Conservation (phyloP, 2,329 filamentous ascomycete species). For the Pezicula radicicola region DNA sequence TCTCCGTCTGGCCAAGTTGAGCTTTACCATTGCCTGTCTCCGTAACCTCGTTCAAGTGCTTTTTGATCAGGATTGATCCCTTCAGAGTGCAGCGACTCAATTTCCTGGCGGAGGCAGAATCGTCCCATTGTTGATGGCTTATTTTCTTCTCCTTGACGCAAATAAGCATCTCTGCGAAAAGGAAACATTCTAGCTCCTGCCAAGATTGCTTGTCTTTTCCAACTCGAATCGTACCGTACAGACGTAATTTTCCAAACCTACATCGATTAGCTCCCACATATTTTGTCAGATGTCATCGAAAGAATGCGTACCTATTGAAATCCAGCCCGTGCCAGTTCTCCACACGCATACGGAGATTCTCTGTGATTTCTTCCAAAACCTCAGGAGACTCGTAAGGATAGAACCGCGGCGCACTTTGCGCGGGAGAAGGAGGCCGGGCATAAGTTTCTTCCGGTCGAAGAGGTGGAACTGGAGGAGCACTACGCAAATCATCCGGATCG, state of each 20-base stretch:
- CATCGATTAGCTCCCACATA: conserved; percentile 7
- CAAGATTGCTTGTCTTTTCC: conserved; percentile 95
- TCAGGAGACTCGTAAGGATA: conserved; percentile 74
- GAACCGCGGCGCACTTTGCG: conserved; percentile 48
- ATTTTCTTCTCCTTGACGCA: conserved; percentile 96
- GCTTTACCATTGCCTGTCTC: conserved; percentile 58
- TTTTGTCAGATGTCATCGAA: conserved; percentile 3
- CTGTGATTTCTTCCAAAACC: conserved; percentile 78
- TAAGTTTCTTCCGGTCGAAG: conserved; percentile 50
- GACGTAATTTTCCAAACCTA: conserved; percentile 85
- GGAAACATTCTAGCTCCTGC: conserved; percentile 96
- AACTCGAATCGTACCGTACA: conserved; percentile 87
- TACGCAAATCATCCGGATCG: conserved; percentile 74
- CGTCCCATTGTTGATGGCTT: conserved; percentile 63
- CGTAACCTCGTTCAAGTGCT: conserved; percentile 85
- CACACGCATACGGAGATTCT: conserved; percentile 80
- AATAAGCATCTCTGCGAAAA: conserved; percentile 98
- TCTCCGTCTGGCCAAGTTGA: conserved; percentile 23
- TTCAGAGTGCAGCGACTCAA: conserved; percentile 83
- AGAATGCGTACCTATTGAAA: conserved; percentile 63
- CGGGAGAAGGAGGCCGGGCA: conserved; percentile 57
- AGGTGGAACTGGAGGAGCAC: conserved; percentile 39
- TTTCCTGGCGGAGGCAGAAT: conserved; percentile 55
- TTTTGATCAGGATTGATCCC: conserved; percentile 96
- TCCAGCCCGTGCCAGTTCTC: conserved; percentile 99